Percentiles rank a stretch among this genome's conserved stretches.
phyloP scores from a whole-genome alignment of 148 eudicot genomes.

The Mesembryanthemum crystallinum region DNA sequence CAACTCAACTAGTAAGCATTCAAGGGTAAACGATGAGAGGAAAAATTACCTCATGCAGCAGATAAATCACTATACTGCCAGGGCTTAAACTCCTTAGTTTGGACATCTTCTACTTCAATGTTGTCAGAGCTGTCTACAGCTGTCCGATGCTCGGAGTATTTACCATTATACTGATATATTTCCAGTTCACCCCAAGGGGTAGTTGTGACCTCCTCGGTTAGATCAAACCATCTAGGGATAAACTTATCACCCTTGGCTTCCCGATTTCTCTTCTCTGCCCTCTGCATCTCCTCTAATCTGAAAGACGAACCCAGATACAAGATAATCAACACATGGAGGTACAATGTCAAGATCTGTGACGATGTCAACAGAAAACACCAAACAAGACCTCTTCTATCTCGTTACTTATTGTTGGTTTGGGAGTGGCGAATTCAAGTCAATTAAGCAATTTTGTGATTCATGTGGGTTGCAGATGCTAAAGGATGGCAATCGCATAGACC shows the following conservation, averaged over 20 bases:
- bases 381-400: neutral
- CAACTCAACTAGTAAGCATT: neutral
- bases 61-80: slow-evolving; percentile 68
- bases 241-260: slow-evolving; percentile 67
- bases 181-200: slow-evolving; percentile 96
- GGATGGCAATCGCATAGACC: neutral
- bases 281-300: slow-evolving; percentile 83
- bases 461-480: neutral
- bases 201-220: slow-evolving; percentile 52
- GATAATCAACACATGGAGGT: neutral
- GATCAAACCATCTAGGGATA: slow-evolving; percentile 68
- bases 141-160: slow-evolving; percentile 53
- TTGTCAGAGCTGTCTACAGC: slow-evolving; percentile 41
- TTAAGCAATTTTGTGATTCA: neutral
- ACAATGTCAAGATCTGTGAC: neutral
- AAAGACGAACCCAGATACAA: neutral
- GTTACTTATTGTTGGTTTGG: neutral
- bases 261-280: slow-evolving; percentile 73
- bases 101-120: slow-evolving; percentile 36
- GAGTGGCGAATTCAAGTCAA: neutral
- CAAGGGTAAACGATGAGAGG: neutral
- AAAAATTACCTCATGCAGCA: slow-evolving; percentile 37
- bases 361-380: neutral
- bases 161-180: slow-evolving; percentile 63
- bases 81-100: slow-evolving; percentile 60